Evolutionary conservation across 140 eudicot species (phyloP).

Genomic region (Artemisia princeps): DNA sequence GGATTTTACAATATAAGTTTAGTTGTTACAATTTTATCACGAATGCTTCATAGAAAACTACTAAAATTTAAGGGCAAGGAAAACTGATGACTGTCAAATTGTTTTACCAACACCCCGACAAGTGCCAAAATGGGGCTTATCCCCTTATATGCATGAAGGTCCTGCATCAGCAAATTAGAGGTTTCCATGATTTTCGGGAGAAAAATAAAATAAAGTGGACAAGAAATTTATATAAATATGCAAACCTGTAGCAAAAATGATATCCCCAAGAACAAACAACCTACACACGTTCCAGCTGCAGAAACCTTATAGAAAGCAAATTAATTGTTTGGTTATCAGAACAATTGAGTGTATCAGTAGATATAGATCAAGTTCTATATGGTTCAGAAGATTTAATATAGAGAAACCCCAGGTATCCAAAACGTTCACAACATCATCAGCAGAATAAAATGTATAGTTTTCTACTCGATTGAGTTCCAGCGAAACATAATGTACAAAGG

Average conservation of each 20-base stretch:
- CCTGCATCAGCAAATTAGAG: conserved; percentile 33
- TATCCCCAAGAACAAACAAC: conserved; percentile 52
- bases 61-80: neutral
- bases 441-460: too few relatives aligned
- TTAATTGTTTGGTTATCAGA: neutral
- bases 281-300: conserved; percentile 69
- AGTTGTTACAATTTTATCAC: neutral
- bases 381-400: too few relatives aligned
- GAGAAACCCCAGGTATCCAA: too few relatives aligned
- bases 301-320: conserved; percentile 42
- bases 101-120: conserved; percentile 66
- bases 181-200: neutral
- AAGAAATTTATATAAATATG: neutral
- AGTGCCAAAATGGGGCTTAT: conserved; percentile 66
- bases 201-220: neutral
- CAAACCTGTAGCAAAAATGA: conserved; percentile 69
- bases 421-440: too few relatives aligned
- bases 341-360: neutral
- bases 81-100: conserved; percentile 10
- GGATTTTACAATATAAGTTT: neutral
- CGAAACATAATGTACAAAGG: conserved; percentile 1
- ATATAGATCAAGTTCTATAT: too few relatives aligned
- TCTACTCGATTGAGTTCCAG: neutral
- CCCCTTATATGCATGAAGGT: conserved; percentile 32
- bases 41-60: neutral